Evolutionary conservation across 345 rosid species (phyloP), one percentile per base, ranked within the genome.

Genomic region (Eucalyptus pauciflora): DNA sequence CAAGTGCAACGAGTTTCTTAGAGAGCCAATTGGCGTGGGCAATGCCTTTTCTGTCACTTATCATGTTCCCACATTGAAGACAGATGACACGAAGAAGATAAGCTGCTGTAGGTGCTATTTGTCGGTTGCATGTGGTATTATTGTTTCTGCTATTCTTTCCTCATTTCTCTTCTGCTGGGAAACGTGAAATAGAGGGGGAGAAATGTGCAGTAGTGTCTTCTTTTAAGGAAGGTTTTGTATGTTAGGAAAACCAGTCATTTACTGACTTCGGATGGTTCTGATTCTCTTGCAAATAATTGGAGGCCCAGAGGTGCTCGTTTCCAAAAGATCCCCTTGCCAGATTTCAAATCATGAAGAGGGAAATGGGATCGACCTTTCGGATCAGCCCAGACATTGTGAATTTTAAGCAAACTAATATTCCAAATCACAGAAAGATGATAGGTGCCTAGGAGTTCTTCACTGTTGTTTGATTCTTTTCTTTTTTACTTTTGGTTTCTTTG

Each of bases 61-160:
- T 90, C 91, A 92, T 50, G 92, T 97, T 87, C 99, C 99, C n/a
- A 94, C 93, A 31, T 89, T 97, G 92, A 94, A 93, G 92, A 90
- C 91, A 43, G 95, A 92, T 15, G 99, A 95, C 81, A 97, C 10
- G 95, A 94, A 94, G 95, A 94, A 94, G 98, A 98, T 96, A 94
- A 22, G 62, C 86, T 29, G 33, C 25, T 49, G 49, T 51, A 79
- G 54, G 76, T 29, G 64, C 88, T 76, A 67, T 88, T 81, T 64
- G 17, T 22, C 31, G 85, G 16, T 88, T 54, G 45, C 45, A 52
- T 14, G 79, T 25, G 18, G 45, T 50, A 51, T 11, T 10, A 25
- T 29, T 25, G 10, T 10, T 11, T 85, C 20, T 46, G 33, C 87
- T 86, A 6, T 51, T 50, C 87, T 86, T 71, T 71, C 41, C 45